Evolutionary conservation across 257 asterid genomes (phyloP).

Genomic region (Eustoma russellianum): DNA sequence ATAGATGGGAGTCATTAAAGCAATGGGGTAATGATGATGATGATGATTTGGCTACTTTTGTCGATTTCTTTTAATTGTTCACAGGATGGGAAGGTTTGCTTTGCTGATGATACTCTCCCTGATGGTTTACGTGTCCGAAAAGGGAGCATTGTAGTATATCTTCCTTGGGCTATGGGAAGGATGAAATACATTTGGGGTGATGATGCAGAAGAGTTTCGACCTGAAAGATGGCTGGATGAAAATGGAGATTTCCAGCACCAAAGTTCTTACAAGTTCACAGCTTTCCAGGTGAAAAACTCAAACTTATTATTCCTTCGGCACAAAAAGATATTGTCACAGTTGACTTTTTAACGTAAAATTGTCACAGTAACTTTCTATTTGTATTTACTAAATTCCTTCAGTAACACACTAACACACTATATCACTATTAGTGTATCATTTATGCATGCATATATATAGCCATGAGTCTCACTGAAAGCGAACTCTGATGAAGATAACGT

Average conservation of each 20-base stretch:
- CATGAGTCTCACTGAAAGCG: no score
- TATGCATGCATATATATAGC: no score
- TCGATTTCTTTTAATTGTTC: background rate
- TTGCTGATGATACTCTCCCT: slow-evolving; percentile 46
- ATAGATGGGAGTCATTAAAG: no score
- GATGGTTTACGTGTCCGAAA: slow-evolving; percentile 54
- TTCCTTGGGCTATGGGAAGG: slow-evolving; percentile 64
- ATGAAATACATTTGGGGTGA: slow-evolving; percentile 60
- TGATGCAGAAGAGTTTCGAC: slow-evolving; percentile 59
- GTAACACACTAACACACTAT: no score
- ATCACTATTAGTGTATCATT: no score
- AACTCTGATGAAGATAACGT: no score
- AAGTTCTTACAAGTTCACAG: slow-evolving; percentile 57
- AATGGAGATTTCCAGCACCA: slow-evolving; percentile 39
- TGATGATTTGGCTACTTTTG: no score
- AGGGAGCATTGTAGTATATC: slow-evolving; percentile 33
- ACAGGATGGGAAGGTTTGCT: slow-evolving; percentile 58
- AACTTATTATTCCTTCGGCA: background rate
- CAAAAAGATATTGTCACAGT: no score
- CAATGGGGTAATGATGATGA: no score
- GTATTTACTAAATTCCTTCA: no score
- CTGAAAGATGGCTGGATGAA: slow-evolving; percentile 56
- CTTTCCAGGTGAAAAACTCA: slow-evolving; percentile 45
- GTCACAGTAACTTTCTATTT: no score
- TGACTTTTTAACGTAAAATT: no score